phyloP scores from a whole-genome alignment of 768 basidiomycete genomes.

The Boletus sp. region DNA sequence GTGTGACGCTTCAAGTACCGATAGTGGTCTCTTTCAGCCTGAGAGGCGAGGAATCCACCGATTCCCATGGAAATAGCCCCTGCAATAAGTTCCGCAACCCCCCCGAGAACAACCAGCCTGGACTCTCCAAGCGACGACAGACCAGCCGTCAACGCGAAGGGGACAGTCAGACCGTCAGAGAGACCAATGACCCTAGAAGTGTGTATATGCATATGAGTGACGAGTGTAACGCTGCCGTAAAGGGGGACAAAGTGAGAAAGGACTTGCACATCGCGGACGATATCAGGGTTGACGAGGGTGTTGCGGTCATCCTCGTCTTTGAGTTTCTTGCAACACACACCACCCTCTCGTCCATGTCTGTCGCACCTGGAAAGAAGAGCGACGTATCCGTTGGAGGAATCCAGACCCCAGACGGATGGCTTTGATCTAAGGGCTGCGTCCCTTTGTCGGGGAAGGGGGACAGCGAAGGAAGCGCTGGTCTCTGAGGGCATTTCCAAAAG shows the following conservation, averaged over 20 bases:
- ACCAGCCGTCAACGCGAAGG: conserved; percentile 88
- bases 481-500: conserved; percentile 18
- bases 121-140: conserved; percentile 87
- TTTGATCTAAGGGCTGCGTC: conserved; percentile 22
- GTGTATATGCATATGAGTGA: neutral
- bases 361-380: conserved; percentile 60
- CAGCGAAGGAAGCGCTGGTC: conserved; percentile 7
- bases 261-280: conserved; percentile 81
- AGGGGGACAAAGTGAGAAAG: neutral
- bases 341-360: conserved; percentile 48
- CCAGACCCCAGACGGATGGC: conserved; percentile 67
- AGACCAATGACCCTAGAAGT: conserved; percentile 76
- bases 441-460: conserved; percentile 20
- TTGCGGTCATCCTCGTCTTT: conserved; percentile 69
- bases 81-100: conserved; percentile 92
- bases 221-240: neutral
- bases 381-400: conserved; percentile 38
- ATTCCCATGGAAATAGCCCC: conserved; percentile 99
- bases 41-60: conserved; percentile 95
- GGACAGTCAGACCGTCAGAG: conserved; percentile 86
- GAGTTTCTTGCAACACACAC: conserved; percentile 87
- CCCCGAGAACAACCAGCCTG: conserved; percentile 89
- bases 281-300: conserved; percentile 79
- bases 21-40: conserved; percentile 95
- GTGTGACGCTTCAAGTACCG: conserved; percentile 76